phyloP scores from a whole-genome alignment of 148 eudicot genomes.

The Nyssa sinensis region DNA sequence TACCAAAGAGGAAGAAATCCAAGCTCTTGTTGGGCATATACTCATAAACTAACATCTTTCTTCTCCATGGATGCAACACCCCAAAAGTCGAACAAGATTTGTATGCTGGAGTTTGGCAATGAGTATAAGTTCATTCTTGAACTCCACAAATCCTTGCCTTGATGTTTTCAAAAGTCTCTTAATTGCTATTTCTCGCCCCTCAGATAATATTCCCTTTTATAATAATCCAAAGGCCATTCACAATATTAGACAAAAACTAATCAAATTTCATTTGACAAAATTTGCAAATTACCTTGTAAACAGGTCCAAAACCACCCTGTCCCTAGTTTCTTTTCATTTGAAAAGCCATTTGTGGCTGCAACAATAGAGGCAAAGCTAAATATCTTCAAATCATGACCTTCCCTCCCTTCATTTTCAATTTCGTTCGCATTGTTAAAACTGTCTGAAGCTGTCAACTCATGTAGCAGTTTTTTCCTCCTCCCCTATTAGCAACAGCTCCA shows the following conservation, averaged over 20 bases:
- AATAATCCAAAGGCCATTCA: background rate
- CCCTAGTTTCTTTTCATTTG: constrained; percentile 4
- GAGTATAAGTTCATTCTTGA: constrained; percentile 7
- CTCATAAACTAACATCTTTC: too few species aligned
- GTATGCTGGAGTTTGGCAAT: constrained; percentile 9
- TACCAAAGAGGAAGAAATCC: too few species aligned
- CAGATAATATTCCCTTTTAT: constrained; percentile 12
- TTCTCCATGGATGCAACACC: too few species aligned
- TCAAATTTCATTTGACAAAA: background rate
- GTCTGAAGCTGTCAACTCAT: background rate
- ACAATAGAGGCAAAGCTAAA: too few species aligned
- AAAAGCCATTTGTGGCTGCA: background rate
- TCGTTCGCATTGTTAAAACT: background rate
- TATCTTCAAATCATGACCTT: background rate
- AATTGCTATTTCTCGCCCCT: constrained; percentile 2
- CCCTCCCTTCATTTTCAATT: background rate
- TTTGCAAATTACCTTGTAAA: background rate
- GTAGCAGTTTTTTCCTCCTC: background rate
- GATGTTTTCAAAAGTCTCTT: constrained; percentile 11
- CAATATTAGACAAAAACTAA: background rate
- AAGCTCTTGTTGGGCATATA: too few species aligned
- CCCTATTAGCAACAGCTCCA: background rate
- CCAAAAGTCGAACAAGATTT: too few species aligned
- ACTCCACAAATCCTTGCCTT: constrained; percentile 11
- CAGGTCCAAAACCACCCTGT: constrained; percentile 10